Percentiles rank a stretch among this genome's conserved stretches.
Conservation (phyloP, 352 stramenopile genomes). For the Phytophthora capsici region DNA sequence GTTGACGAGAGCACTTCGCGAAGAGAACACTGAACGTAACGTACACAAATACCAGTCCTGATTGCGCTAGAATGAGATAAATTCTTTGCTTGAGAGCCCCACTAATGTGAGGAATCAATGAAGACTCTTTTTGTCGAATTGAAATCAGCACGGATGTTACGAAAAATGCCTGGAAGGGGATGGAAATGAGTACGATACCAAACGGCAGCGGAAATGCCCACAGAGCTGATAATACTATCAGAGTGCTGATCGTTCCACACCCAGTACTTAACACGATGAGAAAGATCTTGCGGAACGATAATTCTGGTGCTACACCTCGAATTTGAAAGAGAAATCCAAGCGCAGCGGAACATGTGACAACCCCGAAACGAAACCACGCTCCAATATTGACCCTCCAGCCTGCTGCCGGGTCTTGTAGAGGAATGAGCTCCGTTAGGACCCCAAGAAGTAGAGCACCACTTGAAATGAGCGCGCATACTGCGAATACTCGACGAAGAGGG, state of each 20-base stretch:
- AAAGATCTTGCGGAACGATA: constrained; percentile 1
- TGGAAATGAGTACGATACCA: constrained; percentile 2
- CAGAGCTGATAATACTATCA: neutral
- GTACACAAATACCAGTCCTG: constrained; percentile 6
- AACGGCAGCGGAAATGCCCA: constrained; percentile 19
- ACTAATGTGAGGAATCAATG: constrained; percentile 1
- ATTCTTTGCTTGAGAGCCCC: constrained; percentile 1
- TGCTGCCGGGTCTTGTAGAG: constrained; percentile 14
- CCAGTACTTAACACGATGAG: neutral
- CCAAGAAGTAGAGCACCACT: constrained; percentile 5
- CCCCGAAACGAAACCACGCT: constrained; percentile 7
- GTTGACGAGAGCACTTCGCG: neutral
- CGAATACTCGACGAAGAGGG: neutral
- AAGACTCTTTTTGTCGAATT: neutral
- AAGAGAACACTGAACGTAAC: constrained; percentile 15
- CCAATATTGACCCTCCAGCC: constrained; percentile 22
- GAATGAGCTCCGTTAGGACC: constrained; percentile 8
- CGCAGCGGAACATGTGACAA: neutral
- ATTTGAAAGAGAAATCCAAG: constrained; percentile 15
- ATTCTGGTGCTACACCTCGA: neutral
- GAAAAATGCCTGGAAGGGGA: constrained; percentile 8
- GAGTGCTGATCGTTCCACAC: neutral
- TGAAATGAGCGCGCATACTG: neutral
- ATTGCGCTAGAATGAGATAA: constrained; percentile 12
- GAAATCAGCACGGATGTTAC: neutral